Evolutionary conservation across 345 rosid species (phyloP).

Genomic region (Firmiana major): DNA sequence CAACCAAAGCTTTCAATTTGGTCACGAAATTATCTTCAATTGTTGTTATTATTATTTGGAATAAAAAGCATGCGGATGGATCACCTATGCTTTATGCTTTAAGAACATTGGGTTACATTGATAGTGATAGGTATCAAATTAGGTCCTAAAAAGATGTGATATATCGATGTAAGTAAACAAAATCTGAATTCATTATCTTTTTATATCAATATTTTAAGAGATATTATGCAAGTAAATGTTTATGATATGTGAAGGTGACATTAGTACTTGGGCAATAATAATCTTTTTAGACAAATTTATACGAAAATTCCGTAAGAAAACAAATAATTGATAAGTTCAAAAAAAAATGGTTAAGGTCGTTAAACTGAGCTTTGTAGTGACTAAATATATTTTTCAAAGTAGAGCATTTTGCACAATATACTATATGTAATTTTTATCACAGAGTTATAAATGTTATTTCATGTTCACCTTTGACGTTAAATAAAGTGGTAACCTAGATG

Average conservation of each 20-base stretch:
- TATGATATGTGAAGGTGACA: background rate
- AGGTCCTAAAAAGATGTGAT: background rate
- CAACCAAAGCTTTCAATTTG: background rate
- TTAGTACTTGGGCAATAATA: background rate
- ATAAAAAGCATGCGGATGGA: constrained; percentile 5
- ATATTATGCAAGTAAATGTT: background rate
- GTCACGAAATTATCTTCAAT: background rate
- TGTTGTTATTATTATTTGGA: background rate
- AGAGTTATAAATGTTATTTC: background rate
- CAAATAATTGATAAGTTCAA: no score
- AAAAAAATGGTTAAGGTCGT: no score
- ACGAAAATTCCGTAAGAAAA: background rate
- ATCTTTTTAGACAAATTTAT: background rate
- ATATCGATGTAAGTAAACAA: constrained; percentile 4
- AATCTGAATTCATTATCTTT: background rate
- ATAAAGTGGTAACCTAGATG: background rate
- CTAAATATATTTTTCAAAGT: no score
- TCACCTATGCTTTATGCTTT: constrained; percentile 9
- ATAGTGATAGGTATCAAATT: constrained; percentile 14
- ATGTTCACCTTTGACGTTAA: background rate
- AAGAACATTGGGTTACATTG: constrained; percentile 6
- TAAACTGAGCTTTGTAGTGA: no score
- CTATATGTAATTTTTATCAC: no score
- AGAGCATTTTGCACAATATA: no score
- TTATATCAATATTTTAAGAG: background rate